These are phyloP conservation scores for Saussurea involucrata DNA, from an alignment of 129 eudicot genomes.

Conservation along the genomic window DNA sequence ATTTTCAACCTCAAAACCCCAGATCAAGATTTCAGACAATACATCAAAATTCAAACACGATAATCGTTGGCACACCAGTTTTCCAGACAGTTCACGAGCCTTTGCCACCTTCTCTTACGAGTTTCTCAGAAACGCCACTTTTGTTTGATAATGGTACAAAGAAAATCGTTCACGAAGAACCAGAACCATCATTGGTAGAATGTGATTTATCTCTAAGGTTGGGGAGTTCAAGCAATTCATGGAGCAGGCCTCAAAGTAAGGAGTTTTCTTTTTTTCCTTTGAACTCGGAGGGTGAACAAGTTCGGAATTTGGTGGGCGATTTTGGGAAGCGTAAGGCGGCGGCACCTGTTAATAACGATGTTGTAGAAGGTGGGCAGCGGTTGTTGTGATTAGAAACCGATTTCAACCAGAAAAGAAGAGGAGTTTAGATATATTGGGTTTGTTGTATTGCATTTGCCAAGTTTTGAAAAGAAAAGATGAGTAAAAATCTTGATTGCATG, in stretches of 20 bases:
- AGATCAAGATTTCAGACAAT: conserved; percentile 21
- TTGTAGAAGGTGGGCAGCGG: conserved; percentile 26
- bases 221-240: conserved; percentile 38
- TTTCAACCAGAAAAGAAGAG: conserved; percentile 44
- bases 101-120: conserved; percentile 17
- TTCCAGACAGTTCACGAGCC: conserved; percentile 46
- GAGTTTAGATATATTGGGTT: conserved; percentile 31
- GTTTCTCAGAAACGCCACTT: conserved; percentile 29
- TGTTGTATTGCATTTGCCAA: conserved; percentile 15
- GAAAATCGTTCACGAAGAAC: conserved; percentile 6
- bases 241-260: conserved; percentile 21
- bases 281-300: conserved; percentile 34
- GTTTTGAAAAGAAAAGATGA: conserved; percentile 18
- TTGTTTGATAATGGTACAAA: conserved; percentile 11
- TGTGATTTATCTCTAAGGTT: conserved; percentile 79
- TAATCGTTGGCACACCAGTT: conserved; percentile 69
- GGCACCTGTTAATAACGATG: conserved; percentile 3
- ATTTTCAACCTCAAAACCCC: conserved; percentile 36
- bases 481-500: conserved; percentile 6
- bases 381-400: conserved; percentile 35
- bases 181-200: conserved; percentile 20
- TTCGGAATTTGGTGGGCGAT: conserved; percentile 36
- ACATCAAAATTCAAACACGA: conserved; percentile 18
- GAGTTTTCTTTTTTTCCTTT: conserved; percentile 66
- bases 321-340: conserved; percentile 52